Conservation (phyloP, 2,329 filamentous ascomycete species). For the Ophiostoma triangulosporum region DNA sequence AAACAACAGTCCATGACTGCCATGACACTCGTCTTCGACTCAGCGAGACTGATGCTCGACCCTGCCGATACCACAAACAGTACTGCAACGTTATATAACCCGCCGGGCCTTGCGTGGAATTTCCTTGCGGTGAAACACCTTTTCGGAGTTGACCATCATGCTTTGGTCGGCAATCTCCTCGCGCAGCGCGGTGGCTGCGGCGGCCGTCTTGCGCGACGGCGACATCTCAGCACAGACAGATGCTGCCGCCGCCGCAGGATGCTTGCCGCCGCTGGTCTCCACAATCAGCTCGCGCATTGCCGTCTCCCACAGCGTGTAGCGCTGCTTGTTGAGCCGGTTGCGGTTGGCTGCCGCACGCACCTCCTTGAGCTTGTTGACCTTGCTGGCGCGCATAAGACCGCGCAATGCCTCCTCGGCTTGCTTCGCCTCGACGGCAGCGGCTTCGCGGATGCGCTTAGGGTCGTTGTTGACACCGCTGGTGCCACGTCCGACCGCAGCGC, state of each 20-base stretch:
- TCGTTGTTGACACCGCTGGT: slow-evolving; percentile 20
- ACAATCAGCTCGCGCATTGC: slow-evolving; percentile 43
- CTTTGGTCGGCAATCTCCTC: slow-evolving; percentile 47
- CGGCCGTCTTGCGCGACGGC: slow-evolving; percentile 1
- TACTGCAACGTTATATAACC: background rate
- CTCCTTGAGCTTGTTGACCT: slow-evolving; percentile 52
- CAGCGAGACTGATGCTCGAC: too few species aligned
- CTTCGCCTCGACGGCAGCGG: slow-evolving; percentile 45
- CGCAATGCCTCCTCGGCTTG: slow-evolving; percentile 50
- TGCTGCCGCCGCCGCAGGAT: too few species aligned
- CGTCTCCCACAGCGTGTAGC: slow-evolving; percentile 47
- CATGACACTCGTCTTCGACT: too few species aligned
- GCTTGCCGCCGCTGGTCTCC: background rate
- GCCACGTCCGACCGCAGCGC: background rate
- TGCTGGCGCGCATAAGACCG: slow-evolving; percentile 45
- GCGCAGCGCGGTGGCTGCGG: slow-evolving; percentile 18
- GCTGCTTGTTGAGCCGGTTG: slow-evolving; percentile 36
- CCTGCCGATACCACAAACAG: too few species aligned
- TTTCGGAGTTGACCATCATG: slow-evolving; percentile 49
- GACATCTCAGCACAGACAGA: background rate
- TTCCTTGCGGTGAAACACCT: slow-evolving; percentile 38
- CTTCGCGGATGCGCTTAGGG: slow-evolving; percentile 44
- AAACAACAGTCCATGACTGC: background rate
- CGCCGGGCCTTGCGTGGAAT: slow-evolving; percentile 32
- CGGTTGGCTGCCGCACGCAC: slow-evolving; percentile 42